Evolutionary conservation across 2,329 filamentous ascomycete species (phyloP), one percentile per base, ranked within the genome.

Genomic region (Zasmidium angulare): DNA sequence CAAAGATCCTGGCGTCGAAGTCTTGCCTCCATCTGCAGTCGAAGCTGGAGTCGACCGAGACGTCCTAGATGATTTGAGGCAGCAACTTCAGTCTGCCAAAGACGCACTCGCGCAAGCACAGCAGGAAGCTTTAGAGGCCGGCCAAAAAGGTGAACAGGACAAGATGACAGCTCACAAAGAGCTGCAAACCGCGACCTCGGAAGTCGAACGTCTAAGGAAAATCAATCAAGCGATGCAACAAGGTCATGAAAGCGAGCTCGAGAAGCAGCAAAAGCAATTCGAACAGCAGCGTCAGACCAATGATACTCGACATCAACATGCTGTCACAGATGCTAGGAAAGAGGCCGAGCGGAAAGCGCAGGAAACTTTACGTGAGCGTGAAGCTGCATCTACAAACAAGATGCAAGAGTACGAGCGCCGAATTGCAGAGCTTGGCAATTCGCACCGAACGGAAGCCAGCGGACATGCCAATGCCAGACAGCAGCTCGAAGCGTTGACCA

Each of bases 21-120:
- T 96, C 23, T 89, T 91, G 0, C 84, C 95, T 11, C 81, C 92
- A 58, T 83, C 87, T 47, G 91, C 93, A 70, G 90, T 93, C 11
- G 88, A 95, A 66, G 93, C 93, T 69, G 93, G 93, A 2, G 89
- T 99, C 40, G 96, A 96, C n/a, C 85, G 93, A 46, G 91, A 98
- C 69, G 79, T 98, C 40, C 90, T 99, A 2, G 95, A 99, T 73
- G 88, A 89, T 1, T 79, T 99, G 29, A 86, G 91, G 52, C 82
- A 82, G 3, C 89, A 97, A 71, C 75, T 96, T 0, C 87, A 89
- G 60, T 88, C 93, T 60, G 91, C 88, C 63, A 86, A 86, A 21
- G 79, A 84, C 62, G 78, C 78, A 1, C 76, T 88, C 26, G 80
- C 86, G 60, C 82, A 82, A 47, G 72, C 84, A 26, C 84, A 87